Percentiles rank a stretch among this genome's conserved stretches.
phyloP scores from a whole-genome alignment of 305 asterid genomes.

The Rubia tinctorum region DNA sequence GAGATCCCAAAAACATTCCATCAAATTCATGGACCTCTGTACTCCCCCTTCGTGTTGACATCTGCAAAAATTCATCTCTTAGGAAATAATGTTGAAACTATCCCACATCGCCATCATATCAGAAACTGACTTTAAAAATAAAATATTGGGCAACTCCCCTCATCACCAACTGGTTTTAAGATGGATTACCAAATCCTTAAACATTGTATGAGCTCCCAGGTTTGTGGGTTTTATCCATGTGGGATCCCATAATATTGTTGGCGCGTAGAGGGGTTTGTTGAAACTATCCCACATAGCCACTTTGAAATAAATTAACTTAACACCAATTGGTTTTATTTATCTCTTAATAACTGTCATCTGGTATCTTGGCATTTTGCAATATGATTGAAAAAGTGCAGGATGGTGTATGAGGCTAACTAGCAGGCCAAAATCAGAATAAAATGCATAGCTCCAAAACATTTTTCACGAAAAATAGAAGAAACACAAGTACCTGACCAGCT shows the following conservation, averaged over 20 bases:
- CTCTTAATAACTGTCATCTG: background rate
- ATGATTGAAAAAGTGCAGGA: background rate
- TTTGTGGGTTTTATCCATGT: background rate
- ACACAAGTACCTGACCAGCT: constrained; percentile 58
- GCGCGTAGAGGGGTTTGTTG: background rate
- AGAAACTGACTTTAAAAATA: background rate
- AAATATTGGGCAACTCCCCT: background rate
- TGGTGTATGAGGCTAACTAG: background rate
- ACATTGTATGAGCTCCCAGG: background rate
- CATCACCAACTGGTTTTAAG: background rate
- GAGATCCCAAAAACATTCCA: constrained; percentile 68
- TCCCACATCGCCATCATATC: background rate
- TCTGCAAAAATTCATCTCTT: constrained; percentile 43
- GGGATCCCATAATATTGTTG: background rate
- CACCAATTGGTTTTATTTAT: background rate
- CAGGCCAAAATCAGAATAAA: background rate
- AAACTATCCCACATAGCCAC: background rate
- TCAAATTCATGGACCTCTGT: constrained; percentile 90
- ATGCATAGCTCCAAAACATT: background rate
- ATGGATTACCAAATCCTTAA: background rate
- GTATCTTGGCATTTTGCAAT: background rate
- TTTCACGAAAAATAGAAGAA: background rate
- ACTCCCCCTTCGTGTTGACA: constrained; percentile 75
- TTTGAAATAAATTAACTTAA: background rate
- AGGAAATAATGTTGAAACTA: background rate